Conservation (phyloP, 2,329 filamentous ascomycete species). For the Mycogone perniciosa region DNA sequence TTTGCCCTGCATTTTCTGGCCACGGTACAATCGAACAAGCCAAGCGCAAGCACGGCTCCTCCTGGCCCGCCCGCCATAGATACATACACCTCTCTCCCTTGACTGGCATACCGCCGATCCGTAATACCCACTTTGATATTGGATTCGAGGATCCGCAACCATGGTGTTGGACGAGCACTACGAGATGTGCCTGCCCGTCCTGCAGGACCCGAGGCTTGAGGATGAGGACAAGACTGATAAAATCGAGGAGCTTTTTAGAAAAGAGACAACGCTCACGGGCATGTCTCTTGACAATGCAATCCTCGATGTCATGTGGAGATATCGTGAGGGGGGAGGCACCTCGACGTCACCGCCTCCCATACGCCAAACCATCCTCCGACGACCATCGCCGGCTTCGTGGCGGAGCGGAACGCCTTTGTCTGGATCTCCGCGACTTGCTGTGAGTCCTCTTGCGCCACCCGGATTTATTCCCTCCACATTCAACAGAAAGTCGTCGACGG, state of each 20-base stretch:
- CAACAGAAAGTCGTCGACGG: slow-evolving; percentile 66
- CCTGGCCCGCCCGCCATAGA: background rate
- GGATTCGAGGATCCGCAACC: slow-evolving; percentile 26
- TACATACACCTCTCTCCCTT: too few species aligned
- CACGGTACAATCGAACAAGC: background rate
- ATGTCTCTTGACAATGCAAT: slow-evolving; percentile 81
- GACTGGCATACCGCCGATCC: background rate
- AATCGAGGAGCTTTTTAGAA: slow-evolving; percentile 77
- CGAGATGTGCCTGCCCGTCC: slow-evolving; percentile 81
- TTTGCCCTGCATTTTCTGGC: background rate
- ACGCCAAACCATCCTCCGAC: slow-evolving; percentile 82
- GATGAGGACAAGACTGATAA: slow-evolving; percentile 95
- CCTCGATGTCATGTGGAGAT: slow-evolving; percentile 84
- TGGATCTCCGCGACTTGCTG: slow-evolving; percentile 73
- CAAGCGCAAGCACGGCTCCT: slow-evolving; percentile 2
- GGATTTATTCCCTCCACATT: slow-evolving; percentile 77
- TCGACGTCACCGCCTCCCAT: slow-evolving; percentile 74
- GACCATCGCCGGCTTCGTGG: slow-evolving; percentile 91
- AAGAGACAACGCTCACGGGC: slow-evolving; percentile 69
- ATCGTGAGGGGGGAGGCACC: slow-evolving; percentile 59
- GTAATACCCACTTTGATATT: background rate
- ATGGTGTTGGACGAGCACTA: slow-evolving; percentile 95
- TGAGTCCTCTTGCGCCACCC: slow-evolving; percentile 77
- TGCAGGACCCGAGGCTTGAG: slow-evolving; percentile 74
- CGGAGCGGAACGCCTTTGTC: slow-evolving; percentile 75